Evolutionary conservation across 345 rosid genomes (phyloP), one percentile per base, ranked within the genome.

Genomic region (Syzygium aromaticum): DNA sequence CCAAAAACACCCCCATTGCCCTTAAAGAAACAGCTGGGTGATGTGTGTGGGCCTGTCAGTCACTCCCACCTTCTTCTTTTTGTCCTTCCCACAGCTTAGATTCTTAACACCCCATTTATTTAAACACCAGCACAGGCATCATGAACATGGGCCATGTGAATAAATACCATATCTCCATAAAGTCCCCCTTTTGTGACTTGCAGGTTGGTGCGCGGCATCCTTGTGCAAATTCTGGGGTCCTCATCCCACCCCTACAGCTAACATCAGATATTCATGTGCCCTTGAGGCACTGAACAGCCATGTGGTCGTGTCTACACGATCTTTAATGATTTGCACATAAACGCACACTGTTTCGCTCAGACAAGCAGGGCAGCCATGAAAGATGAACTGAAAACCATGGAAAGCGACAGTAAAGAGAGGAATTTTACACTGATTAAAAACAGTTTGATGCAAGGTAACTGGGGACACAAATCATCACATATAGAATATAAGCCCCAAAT

Each of bases 91-190:
- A 73, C 21, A 9, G 25, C 80, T 46, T 46, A 53, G 78, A 57
- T 78, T 87, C 54, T 77, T 30, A 90, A 78, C 88, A 89, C 84
- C 83, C 84, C 83, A 86, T 89, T 90, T 83, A 61, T 49, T 77
- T 63, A 52, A 85, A 22, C 84, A 85, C 84, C 16, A 87, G 88
- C 90, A 38, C 57, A 78, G 85, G 89, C 84, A 84, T 28, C 87
- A 73, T 56, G 84, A 61, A 84, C 38, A 87, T 52, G 46, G 85
- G 88, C 86, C 90, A 89, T 86, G 90, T 84, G 88, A 87, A 89
- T 87, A 86, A 84, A 78, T 4, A 87, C 87, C 89, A 87, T 84
- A 86, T 85, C 49, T 87, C 61, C 84, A 78, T 49, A 67, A 86
- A 52, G 84, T 82, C 57, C 52, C 14, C 80, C 14, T 38, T 52